Evolutionary conservation across 1,284 basidiomycete genomes (phyloP).

Genomic region (Macrocystidia cucumis): DNA sequence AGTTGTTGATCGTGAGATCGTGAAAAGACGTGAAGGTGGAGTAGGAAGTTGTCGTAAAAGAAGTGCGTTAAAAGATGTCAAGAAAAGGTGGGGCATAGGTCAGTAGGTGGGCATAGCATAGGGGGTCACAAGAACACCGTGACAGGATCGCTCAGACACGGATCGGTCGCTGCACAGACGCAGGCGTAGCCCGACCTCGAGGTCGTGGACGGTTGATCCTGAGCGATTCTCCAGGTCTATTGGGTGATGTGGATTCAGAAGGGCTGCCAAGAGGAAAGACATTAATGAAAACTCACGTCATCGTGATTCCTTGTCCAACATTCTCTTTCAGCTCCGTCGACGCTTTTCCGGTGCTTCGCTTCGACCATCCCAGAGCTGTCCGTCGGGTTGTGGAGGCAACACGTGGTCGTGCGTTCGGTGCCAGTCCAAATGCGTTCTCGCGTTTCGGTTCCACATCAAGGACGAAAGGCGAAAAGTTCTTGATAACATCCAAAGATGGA

Average conservation of each 20-base stretch:
- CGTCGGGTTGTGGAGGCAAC: conserved; percentile 50
- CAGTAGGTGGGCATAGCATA: conserved; percentile 1
- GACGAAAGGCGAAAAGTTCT: conserved; percentile 33
- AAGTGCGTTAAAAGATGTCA: neutral
- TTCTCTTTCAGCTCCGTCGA: conserved; percentile 51
- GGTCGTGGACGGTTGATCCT: conserved; percentile 63
- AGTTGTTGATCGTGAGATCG: too few relatives aligned
- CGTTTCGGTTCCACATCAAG: conserved; percentile 25
- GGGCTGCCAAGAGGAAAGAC: conserved; percentile 2
- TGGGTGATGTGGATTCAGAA: conserved; percentile 2
- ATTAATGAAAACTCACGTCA: conserved; percentile 39
- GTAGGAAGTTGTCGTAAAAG: too few relatives aligned
- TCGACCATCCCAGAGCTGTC: conserved; percentile 52
- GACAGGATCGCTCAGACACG: conserved; percentile 20
- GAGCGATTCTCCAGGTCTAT: conserved; percentile 52
- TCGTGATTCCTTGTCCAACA: conserved; percentile 24
- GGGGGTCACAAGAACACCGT: neutral
- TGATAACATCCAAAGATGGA: conserved; percentile 28
- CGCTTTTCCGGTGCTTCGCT: conserved; percentile 38
- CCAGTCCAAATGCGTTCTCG: conserved; percentile 29
- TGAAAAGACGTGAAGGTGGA: too few relatives aligned
- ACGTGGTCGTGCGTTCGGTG: conserved; percentile 34
- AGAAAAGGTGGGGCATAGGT: conserved; percentile 1
- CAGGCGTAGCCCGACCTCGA: conserved; percentile 45
- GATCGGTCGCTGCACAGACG: conserved; percentile 26